Evolutionary conservation across 2,329 filamentous ascomycete species (phyloP).

Genomic region (Venturia pyrina): DNA sequence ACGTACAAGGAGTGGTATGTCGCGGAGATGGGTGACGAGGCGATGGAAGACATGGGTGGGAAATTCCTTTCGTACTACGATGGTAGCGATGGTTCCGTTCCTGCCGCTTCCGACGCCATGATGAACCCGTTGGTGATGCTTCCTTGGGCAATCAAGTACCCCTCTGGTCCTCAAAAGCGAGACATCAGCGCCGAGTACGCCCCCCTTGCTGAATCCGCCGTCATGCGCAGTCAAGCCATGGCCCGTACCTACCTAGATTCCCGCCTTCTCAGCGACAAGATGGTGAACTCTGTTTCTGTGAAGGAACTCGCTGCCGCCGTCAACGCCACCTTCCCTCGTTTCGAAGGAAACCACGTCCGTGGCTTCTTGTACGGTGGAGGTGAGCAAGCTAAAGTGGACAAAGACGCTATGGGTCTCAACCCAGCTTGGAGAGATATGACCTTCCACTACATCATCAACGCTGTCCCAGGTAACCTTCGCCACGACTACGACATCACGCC

Average conservation of each 20-base stretch:
- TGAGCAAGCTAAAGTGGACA: slow-evolving; percentile 7
- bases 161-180: background rate
- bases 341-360: slow-evolving; percentile 9
- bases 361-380: slow-evolving; percentile 13
- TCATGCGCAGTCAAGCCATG: slow-evolving; percentile 8
- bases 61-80: slow-evolving; percentile 12
- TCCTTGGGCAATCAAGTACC: slow-evolving; percentile 8
- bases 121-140: slow-evolving; percentile 11
- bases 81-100: slow-evolving; percentile 8
- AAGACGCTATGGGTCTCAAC: slow-evolving; percentile 5
- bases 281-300: slow-evolving; percentile 7
- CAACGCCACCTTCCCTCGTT: slow-evolving; percentile 6
- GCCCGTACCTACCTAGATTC: slow-evolving; percentile 13
- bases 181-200: background rate
- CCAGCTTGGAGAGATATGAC: slow-evolving; percentile 10
- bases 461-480: slow-evolving; percentile 10
- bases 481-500: slow-evolving; percentile 12
- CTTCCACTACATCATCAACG: slow-evolving; percentile 12
- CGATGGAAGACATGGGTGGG: slow-evolving; percentile 11
- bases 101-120: slow-evolving; percentile 7
- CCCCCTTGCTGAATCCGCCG: background rate
- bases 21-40: slow-evolving; percentile 10
- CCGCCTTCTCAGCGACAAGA: slow-evolving; percentile 10
- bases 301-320: slow-evolving; percentile 5
- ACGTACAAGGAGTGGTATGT: slow-evolving; percentile 13